Base-by-base conservation (phyloP, 164 flowering plant species). In the Pachysandra terminalis region DNA sequence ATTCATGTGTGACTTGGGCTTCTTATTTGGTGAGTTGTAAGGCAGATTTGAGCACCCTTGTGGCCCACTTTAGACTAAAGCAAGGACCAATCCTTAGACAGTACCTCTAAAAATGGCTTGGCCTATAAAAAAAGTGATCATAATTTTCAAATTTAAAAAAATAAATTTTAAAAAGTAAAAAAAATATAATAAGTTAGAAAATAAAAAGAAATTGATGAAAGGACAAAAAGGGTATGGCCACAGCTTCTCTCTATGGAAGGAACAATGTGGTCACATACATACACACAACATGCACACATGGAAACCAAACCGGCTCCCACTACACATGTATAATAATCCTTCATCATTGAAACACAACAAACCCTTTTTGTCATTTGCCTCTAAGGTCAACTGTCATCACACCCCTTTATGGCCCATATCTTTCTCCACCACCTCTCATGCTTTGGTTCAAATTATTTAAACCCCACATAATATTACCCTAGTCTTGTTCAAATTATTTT, bases 351-450 rank as follows among this genome's bases (percentile, higher is more conserved):
- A 53, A 26, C 23, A 63, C 54, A 26, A 59, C 72, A 52, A 66
- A 52, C 65, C 54, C 67, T 77, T 77, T 77, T 77, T 77, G 77
- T 73, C 80, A 77, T 74, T 77, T 70, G 62, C 52, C 61, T 17
- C 56, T 55, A 26, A 63, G 74, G 69, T 74, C 73, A 74, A 77
- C 72, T 77, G 62, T 65, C 70, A 63, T 45, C 65, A 37, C 56
- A 1, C 23, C 28, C 19, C 28, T 10, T 16, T 15, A 14, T 26
- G 21, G 9, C 45, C 66, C 54, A 61, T 26, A 40, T 28, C 56
- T 61, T 54, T 68, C 65, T 54, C 71, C 71, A 53, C 59, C 37
- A 52, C 57, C 12, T 15, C 7, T 7, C 37, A 3, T 32, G 5
- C 7, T 32, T 7, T 32, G n/a, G n/a, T n/a, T n/a, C n/a, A n/a